A percentile compares a stretch with the other conserved stretches of the same genome.
Conservation (phyloP, 257 asterid genomes). For the Cordia subcordata region DNA sequence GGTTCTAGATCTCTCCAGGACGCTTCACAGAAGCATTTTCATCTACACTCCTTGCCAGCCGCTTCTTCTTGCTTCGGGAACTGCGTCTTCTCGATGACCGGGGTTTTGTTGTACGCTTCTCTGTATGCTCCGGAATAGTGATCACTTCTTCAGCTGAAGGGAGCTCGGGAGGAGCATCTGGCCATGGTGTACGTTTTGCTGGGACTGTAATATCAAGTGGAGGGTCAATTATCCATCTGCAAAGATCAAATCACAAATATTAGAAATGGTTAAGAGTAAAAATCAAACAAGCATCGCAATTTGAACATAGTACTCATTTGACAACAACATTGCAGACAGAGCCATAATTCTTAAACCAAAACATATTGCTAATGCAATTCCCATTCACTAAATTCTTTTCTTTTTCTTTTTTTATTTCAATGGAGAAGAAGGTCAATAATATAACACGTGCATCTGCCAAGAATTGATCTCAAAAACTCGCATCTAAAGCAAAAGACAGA, state of each 20-base stretch:
- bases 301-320: no score
- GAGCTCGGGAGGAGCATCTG: constrained; percentile 89
- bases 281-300: no score
- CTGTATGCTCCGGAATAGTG: constrained; percentile 36
- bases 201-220: constrained; percentile 84
- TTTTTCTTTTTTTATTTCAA: no score
- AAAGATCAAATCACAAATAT: neutral
- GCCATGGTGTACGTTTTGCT: constrained; percentile 97
- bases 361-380: no score
- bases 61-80: constrained; percentile 56
- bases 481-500: no score
- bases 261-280: no score
- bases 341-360: no score
- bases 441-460: no score
- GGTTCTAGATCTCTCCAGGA: constrained; percentile 37
- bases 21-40: constrained; percentile 42
- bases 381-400: no score
- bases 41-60: constrained; percentile 39
- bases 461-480: no score
- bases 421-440: no score
- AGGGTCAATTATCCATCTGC: constrained; percentile 91
- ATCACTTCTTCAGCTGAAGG: constrained; percentile 44
- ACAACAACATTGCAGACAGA: no score
- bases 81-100: constrained; percentile 67
- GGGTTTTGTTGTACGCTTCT: constrained; percentile 47